Base-by-base conservation (phyloP, 176 grass and related monocot genomes). In the Poa annua region DNA sequence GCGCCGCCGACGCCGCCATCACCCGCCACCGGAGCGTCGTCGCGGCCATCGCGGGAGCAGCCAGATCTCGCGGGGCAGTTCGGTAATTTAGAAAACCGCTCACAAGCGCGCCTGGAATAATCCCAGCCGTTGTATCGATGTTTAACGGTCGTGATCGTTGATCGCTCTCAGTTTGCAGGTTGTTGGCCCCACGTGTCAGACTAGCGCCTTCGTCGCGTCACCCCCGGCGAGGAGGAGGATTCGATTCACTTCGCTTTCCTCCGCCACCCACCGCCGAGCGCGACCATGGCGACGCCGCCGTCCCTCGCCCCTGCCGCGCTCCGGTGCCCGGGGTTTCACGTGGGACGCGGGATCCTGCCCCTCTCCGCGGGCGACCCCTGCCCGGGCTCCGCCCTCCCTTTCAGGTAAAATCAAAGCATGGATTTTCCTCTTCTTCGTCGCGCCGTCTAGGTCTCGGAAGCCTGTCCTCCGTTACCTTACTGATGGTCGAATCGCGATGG, bases 1-100 rank as follows among this genome's bases (percentile, higher is more conserved):
- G 74, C 24, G 79, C 72, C 10, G 91, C 96, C 4, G 91, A 93
- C 47, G 80, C 88, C 8, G 88, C 39, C 59, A 98, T 74, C 87
- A 95, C 75, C 25, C 87, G 67, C 57, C 87, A 63, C 57, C 69
- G 69, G 68, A 92, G 49, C 20, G 75, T 79, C 59, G 70, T 68
- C 36, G 38, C 55, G 42, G 77, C 84, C 88, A 86, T 79, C 79
- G 59, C 19, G 59, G 63, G 54, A 42, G 36, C 70, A 62, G 71
- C 44, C 47, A 16, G 14, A 76, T 50, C 38, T 26, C 21, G 87
- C 53, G 8, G 82, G 88, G 71, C 62, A 85, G 22, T 42, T 21
- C 12, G 2, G 82, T 85, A 76, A 85, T 89, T 88, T 61, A 5
- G 39, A 9, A 13, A 7, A 16, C 20, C 19, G 11, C 16, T 20